Evolutionary conservation across 2,329 filamentous ascomycete species (phyloP), one percentile per base, ranked within the genome.

Genomic region (Malbranchea zuffiana): DNA sequence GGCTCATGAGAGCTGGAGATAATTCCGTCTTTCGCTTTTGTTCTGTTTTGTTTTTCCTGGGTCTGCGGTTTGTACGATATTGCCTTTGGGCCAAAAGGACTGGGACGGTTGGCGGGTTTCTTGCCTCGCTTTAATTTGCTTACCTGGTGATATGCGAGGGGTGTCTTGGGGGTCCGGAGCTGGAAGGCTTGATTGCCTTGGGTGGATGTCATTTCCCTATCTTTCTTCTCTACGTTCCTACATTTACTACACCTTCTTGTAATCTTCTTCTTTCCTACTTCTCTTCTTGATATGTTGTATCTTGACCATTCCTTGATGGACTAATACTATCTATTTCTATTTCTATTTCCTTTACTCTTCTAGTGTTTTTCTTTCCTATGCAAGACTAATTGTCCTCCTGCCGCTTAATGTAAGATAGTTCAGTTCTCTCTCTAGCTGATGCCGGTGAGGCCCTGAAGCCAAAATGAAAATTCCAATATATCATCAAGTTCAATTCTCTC

Each of bases 1-100:
- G 24, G 47, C 53, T 16, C 41, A 54, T 36, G 49, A 54, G 17
- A 48, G 42, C 35, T 55, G 48, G 48, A 46, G 46, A 29, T 37
- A 30, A 40, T 21, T 28, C 25, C 12, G 21, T 13, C 17, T 28
- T 40, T 34, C 29, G 36, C 21, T 38, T 16, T 38, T 35, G 35
- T 46, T 17, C 31, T 31, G 35, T 32, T 20, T 24, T 30, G 28
- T 18, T 6, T 28, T 17, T 2, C 10, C 24, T 2, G 27, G n/a
- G n/a, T n/a, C n/a, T n/a, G n/a, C n/a, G n/a, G n/a, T n/a, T n/a
- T n/a, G n/a, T n/a, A n/a, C n/a, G n/a, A n/a, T n/a, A n/a, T 12
- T 11, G 15, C 11, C 21, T 21, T 21, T 16, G 12, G 19, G 29
- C 3, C 17, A 5, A 12, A n/a, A 23, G n/a, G 7, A n/a, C n/a